Base-by-base conservation (phyloP, 2,329 filamentous ascomycete genomes). In the Calonectria pauciramosa region DNA sequence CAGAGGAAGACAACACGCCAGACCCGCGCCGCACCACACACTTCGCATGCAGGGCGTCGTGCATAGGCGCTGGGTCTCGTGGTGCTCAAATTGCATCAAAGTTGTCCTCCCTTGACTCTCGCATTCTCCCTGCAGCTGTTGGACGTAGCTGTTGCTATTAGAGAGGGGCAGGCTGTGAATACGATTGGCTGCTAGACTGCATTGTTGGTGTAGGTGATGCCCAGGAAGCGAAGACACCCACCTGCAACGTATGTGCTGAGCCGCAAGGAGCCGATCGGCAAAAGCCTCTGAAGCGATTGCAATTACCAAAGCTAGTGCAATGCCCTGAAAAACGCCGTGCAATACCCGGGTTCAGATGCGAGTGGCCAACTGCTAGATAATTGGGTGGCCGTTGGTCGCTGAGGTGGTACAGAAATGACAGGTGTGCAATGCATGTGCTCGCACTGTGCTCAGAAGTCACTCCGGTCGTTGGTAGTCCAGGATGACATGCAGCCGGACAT, bases 11-110 rank as follows among this genome's bases (percentile, higher is more conserved):
- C 72, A 75, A 75, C 68, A 79, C 79, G 71, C 69, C 75, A 81
- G 74, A 67, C 68, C 78, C 74, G 74, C 77, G 75, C 74, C 78
- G 78, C 78, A 77, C 73, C 79, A 75, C 75, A 79, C 79, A 78
- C 36, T 63, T 63, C 23, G 78, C 79, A 76, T 80, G 76, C 80
- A 79, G 78, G 77, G 77, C 79, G 75, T 76, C 78, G 76, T 82
- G 80, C 82, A 83, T 83, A 77, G 75, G 78, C 80, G 73, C 75
- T 72, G 79, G 80, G 82, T 83, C 82, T 80, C 81, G 82, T 83
- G 82, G 80, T 79, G 75, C 68, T 69, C 54, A 69, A 69, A 74
- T 74, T 74, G 69, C 75, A 68, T 65, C 51, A 32, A 72, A 56
- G 49, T 66, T 65, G 52, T 71, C 51, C 73, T 78, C 74, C 66